Evolutionary conservation across 306 rosid species (phyloP).

Genomic region (Myrica gale): DNA sequence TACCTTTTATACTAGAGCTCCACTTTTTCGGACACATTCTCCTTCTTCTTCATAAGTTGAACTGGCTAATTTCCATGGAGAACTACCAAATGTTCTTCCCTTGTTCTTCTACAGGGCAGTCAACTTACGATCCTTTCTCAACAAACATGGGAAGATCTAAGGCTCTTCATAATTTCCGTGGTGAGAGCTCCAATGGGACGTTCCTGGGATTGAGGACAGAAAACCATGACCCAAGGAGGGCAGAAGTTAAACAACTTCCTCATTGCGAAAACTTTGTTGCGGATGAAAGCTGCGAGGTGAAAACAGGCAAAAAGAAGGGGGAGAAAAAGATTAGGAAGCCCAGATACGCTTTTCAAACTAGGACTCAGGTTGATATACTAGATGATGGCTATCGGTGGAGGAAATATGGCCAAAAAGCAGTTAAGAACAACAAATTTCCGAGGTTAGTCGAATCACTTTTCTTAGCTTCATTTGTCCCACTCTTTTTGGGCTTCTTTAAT

Average conservation of each 20-base stretch:
- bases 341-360: conserved; percentile 70
- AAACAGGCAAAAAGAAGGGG: conserved; percentile 5
- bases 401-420: conserved; percentile 83
- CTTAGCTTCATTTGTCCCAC: neutral
- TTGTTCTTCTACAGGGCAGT: conserved; percentile 36
- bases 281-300: neutral
- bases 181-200: conserved; percentile 38
- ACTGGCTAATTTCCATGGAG: conserved; percentile 38
- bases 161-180: conserved; percentile 15
- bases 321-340: conserved; percentile 51
- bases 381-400: conserved; percentile 90
- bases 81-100: conserved; percentile 58
- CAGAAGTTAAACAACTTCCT: neutral
- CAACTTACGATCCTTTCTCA: conserved; percentile 25
- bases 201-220: conserved; percentile 36
- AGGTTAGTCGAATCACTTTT: conserved; percentile 41
- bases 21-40: conserved; percentile 25
- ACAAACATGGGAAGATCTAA: conserved; percentile 26
- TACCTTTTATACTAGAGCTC: conserved; percentile 28
- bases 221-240: neutral
- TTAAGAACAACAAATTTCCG: conserved; percentile 74
- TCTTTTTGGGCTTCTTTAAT: neutral
- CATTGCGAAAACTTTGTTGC: too few relatives aligned
- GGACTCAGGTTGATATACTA: conserved; percentile 76
- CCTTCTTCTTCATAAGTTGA: conserved; percentile 1